Base-by-base conservation (phyloP, 1,284 basidiomycete species). In the Tilletia caries region DNA sequence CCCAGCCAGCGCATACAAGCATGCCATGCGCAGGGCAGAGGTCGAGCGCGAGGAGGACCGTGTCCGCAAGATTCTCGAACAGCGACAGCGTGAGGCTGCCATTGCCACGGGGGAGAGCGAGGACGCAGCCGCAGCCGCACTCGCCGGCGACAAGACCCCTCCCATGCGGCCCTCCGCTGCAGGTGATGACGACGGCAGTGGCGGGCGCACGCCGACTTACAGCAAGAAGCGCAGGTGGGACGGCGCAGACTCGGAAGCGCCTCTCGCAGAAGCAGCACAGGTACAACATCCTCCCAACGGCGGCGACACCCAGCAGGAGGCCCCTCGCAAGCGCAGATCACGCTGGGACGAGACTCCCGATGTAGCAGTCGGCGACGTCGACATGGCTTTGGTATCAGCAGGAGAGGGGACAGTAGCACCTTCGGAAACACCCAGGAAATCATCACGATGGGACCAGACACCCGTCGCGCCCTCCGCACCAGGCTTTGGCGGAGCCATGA, bases 1-100 rank as follows among this genome's bases (percentile, higher is more conserved):
- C 6, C 92, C 93, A 81, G 92, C 92, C 68, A 85, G 85, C 67
- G 91, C 91, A 5, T 98, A 98, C 85, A 94, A 92, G 83, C 95
- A 98, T 80, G 92, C 94, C 25, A 99, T 98, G 96, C 88, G 94
- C 75, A 84, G 95, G 77, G 88, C 92, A 71, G 89, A 91, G 82
- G 85, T 99, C 81, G 95, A 98, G 86, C 90, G 93, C 83, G 95
- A 98, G 85, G 95, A 98, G 85, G 87, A 87, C 77, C 86, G 93
- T 69, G 94, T 98, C 27, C 87, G 88, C 81, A 86, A 89, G 76
- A 90, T 91, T 34, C 95, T 95, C 71, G 90, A 93, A 83, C 93
- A 93, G 70, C 90, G 89, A 48, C 88, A 90, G 84, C 88, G 88
- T 85, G 90, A 91, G 84, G 90, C 91, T 87, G 70, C 77, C 70